phyloP scores from a whole-genome alignment of 139 green algal genomes.

The Chlamydomonas sphaeroides region DNA sequence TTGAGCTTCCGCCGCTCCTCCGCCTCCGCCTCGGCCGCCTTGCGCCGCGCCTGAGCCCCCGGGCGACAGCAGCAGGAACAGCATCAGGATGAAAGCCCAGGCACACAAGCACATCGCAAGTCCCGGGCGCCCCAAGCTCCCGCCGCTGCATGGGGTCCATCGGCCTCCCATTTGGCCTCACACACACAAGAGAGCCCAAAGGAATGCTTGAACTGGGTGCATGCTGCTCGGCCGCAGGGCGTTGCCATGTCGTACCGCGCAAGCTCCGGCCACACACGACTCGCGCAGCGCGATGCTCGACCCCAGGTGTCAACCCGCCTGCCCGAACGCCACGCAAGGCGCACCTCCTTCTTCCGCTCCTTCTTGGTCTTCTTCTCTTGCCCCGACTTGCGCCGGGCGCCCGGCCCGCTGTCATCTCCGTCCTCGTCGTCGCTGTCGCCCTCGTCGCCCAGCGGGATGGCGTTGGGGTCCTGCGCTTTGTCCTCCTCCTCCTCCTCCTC shows the following conservation, averaged over 20 bases:
- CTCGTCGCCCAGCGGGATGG: neutral
- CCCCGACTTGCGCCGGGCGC: neutral
- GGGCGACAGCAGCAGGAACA: neutral
- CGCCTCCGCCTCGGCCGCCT: constrained; percentile 45
- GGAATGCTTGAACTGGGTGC: no score
- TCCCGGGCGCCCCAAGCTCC: no score
- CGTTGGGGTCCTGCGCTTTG: neutral
- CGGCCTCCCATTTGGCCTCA: no score
- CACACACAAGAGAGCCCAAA: no score
- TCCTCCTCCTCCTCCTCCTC: constrained; percentile 48
- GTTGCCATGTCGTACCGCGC: no score
- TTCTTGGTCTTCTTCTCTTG: constrained; percentile 65
- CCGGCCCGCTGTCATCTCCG: neutral
- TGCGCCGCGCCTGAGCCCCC: constrained; percentile 19
- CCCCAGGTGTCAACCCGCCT: no score
- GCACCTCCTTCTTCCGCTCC: constrained; percentile 57
- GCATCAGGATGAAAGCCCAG: neutral
- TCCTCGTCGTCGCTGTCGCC: neutral
- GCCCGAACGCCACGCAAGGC: neutral
- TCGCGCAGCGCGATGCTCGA: no score
- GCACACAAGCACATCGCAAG: no score
- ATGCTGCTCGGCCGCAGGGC: no score
- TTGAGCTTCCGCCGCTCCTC: constrained; percentile 52
- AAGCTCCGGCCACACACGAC: no score
- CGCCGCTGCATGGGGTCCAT: no score